These are phyloP conservation scores for Arabis hirsuta DNA, from an alignment of 345 rosid species.

Conservation along the genomic window DNA sequence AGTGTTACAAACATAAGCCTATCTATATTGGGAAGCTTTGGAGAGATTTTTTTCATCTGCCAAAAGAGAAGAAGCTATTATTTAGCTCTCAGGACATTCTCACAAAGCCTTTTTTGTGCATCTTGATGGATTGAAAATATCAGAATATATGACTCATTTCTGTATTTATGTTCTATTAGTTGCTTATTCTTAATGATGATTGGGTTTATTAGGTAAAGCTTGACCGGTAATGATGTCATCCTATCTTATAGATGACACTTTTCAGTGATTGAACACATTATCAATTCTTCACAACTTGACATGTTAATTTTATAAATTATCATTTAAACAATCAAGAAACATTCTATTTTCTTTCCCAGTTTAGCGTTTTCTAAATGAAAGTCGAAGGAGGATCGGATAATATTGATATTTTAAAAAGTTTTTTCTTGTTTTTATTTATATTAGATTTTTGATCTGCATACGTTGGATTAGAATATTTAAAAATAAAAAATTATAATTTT, in stretches of 20 bases:
- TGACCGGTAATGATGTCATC: neutral
- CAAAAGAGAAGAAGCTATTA: slow-evolving; percentile 26
- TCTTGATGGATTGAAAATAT: slow-evolving; percentile 24
- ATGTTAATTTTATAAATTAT: neutral
- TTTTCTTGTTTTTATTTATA: too few relatives aligned
- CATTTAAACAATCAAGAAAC: too few relatives aligned
- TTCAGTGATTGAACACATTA: too few relatives aligned
- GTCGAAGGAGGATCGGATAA: too few relatives aligned
- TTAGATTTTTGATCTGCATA: too few relatives aligned
- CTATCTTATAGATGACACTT: too few relatives aligned
- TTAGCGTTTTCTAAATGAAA: too few relatives aligned
- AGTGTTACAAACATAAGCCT: neutral
- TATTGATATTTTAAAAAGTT: too few relatives aligned
- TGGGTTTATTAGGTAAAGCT: slow-evolving; percentile 10
- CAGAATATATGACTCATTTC: slow-evolving; percentile 15
- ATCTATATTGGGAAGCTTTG: slow-evolving; percentile 4
- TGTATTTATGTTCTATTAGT: slow-evolving; percentile 28
- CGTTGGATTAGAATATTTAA: too few relatives aligned
- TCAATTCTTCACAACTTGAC: neutral
- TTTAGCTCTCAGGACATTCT: slow-evolving; percentile 28
- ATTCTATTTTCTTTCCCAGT: too few relatives aligned
- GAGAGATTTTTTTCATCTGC: slow-evolving; percentile 32
- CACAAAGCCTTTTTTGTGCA: slow-evolving; percentile 20
- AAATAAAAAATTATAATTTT: too few relatives aligned
- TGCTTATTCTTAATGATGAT: neutral